These are phyloP conservation scores for Nemania serpens DNA, from an alignment of 2,329 filamentous ascomycete species.

Conservation along the genomic window DNA sequence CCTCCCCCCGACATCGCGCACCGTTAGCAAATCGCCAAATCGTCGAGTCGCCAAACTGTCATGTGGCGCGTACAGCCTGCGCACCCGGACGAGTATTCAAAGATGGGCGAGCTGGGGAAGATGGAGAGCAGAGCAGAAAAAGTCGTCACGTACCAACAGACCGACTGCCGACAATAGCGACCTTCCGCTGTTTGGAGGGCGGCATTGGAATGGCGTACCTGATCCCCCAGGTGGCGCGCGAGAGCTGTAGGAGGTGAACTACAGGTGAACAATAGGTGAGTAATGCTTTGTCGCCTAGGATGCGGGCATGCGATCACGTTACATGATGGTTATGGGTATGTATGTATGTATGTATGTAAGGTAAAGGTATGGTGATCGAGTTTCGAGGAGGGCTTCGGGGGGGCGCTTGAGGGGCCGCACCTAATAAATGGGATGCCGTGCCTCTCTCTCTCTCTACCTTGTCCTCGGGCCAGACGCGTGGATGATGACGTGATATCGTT, in stretches of 20 bases:
- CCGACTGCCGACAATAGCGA: constrained; percentile 80
- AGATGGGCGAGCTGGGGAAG: neutral
- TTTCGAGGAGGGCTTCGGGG: neutral
- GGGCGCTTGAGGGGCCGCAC: neutral
- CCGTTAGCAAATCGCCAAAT: constrained; percentile 6
- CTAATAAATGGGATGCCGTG: too few species aligned
- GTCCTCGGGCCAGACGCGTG: constrained; percentile 9
- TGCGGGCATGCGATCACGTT: neutral
- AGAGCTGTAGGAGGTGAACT: constrained; percentile 4
- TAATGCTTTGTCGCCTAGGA: constrained; percentile 12
- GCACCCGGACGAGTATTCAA: neutral
- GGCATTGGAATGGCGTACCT: constrained; percentile 39
- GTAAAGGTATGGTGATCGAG: constrained; percentile 6
- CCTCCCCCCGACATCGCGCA: constrained; percentile 14
- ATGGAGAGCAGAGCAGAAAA: neutral
- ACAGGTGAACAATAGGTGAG: constrained; percentile 8
- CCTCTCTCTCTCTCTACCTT: neutral
- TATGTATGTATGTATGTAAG: too few species aligned
- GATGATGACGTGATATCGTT: constrained; percentile 27
- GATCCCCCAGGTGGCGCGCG: constrained; percentile 1
- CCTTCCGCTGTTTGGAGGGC: constrained; percentile 76
- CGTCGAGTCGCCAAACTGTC: neutral
- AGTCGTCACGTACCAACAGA: constrained; percentile 68
- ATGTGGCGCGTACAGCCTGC: neutral
- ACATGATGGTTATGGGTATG: neutral